Conservation (phyloP, 208 protist genomes). For the Acanthamoeba polyphaga region DNA sequence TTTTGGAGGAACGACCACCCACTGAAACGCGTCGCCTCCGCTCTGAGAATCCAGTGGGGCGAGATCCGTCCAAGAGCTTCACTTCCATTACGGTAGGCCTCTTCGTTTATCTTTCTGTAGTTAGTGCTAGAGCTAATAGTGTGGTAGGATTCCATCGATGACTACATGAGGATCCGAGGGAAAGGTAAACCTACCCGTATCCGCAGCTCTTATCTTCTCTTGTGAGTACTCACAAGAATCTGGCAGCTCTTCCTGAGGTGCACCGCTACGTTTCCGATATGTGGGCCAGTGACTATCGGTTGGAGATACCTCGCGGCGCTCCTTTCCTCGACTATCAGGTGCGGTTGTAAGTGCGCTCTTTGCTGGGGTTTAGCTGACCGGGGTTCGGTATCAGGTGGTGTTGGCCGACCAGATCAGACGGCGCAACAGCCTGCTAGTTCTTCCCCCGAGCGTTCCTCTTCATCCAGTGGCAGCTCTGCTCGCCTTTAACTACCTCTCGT, state of each 20-base stretch:
- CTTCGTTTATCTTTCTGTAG: neutral
- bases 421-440: constrained; percentile 35
- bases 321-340: constrained; percentile 52
- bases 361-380: neutral
- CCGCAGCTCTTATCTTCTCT: neutral
- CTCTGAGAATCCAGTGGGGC: neutral
- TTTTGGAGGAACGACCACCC: neutral
- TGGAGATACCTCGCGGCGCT: neutral
- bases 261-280: neutral
- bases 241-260: neutral
- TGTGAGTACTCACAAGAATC: neutral
- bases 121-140: neutral
- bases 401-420: constrained; percentile 22
- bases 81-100: neutral
- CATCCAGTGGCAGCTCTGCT: neutral
- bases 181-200: neutral
- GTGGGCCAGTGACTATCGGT: neutral
- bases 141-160: constrained; percentile 25
- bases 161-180: constrained; percentile 39
- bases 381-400: neutral
- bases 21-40: neutral
- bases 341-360: neutral
- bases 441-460: neutral
- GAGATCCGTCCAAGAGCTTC: neutral
- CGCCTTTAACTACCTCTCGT: constrained; percentile 54